Evolutionary conservation across 1,139 yeast genomes (phyloP).

Genomic region (Suhomyces coccinellae): DNA sequence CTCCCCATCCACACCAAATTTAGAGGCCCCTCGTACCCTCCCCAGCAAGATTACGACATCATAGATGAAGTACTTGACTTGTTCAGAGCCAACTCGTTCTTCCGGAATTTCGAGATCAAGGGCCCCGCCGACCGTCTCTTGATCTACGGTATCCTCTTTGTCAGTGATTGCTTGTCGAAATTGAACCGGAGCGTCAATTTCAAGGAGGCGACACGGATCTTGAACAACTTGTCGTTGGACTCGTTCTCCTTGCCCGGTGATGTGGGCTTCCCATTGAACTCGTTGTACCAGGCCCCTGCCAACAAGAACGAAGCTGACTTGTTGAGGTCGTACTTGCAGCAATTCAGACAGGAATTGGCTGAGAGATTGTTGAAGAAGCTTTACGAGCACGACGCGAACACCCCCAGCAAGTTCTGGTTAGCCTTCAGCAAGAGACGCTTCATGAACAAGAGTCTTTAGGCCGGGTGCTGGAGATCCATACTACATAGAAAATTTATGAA

Average conservation of each 20-base stretch:
- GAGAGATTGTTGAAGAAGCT: slow-evolving; percentile 73
- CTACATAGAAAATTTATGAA: background rate
- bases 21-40: slow-evolving; percentile 91
- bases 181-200: slow-evolving; percentile 47
- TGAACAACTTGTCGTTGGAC: slow-evolving; percentile 85
- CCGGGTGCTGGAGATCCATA: background rate
- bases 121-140: slow-evolving; percentile 94
- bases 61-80: slow-evolving; percentile 88
- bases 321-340: slow-evolving; percentile 77
- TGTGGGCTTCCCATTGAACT: slow-evolving; percentile 87
- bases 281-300: slow-evolving; percentile 74
- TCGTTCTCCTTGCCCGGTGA: slow-evolving; percentile 94
- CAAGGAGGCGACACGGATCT: slow-evolving; percentile 68
- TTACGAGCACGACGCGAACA: slow-evolving; percentile 53
- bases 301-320: slow-evolving; percentile 77
- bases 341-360: slow-evolving; percentile 93
- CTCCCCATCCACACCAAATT: slow-evolving; percentile 80
- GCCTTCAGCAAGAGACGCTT: slow-evolving; percentile 93
- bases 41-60: slow-evolving; percentile 81
- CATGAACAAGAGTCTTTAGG: slow-evolving; percentile 76
- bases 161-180: slow-evolving; percentile 78
- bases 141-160: slow-evolving; percentile 90
- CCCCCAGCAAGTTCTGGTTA: slow-evolving; percentile 85
- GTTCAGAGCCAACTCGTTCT: slow-evolving; percentile 93
- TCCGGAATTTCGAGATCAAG: slow-evolving; percentile 94